Base-by-base conservation (phyloP, 371 early-diverging fungal species). In the Syncephalastrum sp. region DNA sequence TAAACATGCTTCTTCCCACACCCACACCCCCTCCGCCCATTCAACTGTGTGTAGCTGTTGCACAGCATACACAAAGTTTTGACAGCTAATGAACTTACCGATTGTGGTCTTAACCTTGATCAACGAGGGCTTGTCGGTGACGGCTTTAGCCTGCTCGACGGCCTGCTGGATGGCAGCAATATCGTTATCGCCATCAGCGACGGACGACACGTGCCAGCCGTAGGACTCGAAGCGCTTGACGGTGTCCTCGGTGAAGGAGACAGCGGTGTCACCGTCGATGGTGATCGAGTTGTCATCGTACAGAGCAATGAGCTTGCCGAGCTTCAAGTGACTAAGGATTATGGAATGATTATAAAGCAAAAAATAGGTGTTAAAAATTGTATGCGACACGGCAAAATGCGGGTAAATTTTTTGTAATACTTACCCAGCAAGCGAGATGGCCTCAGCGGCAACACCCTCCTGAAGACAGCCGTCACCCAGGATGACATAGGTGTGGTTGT, bases 391-490 rank as follows among this genome's bases (percentile, higher is more conserved):
- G 38, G 38, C 38, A 33, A 33, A 33, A 8, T 33, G 38, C 38
- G 38, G 38, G 38, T 33, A 33, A 33, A 33, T 33, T 33, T 33
- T 33, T 33, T 33, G 50, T 49, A 47, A 14, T 27, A 27, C 62
- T 67, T 81, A 89, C 83, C 98, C 99, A 42, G 99, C 99, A 51
- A 99, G 80, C 15, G 98, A 95, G 68, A 84, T 82, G 21, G 99
- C 96, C 75, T 99, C 99, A 48, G 94, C 87, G 24, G 93, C 77
- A 43, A 99, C 93, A 79, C 99, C 99, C 81, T 99, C 99, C 79
- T 99, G 99, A 65, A 98, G 81, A 83, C 99, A 99, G 42, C 99
- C 99, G 75, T 99, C 99, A 63, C 99, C 99, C 44, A 89, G 75
- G 54, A 99, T 83, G 58, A 86, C 84, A 61, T 89, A 99, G 25